Base-by-base conservation (phyloP, 2,329 filamentous ascomycete genomes). In the Ascomycota sp. region DNA sequence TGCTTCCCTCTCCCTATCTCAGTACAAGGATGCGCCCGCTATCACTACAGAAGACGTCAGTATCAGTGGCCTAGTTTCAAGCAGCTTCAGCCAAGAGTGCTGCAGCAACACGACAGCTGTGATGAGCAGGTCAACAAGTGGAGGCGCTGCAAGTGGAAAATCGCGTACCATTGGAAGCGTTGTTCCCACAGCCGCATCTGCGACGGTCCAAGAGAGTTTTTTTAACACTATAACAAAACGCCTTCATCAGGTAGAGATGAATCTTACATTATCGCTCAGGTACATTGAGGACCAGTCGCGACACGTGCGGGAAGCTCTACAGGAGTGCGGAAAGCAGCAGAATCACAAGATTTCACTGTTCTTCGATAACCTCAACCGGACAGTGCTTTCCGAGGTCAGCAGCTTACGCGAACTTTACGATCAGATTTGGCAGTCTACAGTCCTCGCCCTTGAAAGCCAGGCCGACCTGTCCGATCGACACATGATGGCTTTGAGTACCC, bases 201-300 rank as follows among this genome's bases (percentile, higher is more conserved):
- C 86, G 2, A 83, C 84, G 0, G 89, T 91, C 1, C 89, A 98
- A 52, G 89, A 98, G 50, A 89, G 80, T 2, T 95, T 98, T 55
- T 98, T 93, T 66, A 95, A 95, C 52, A 81, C 83, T 4, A 76
- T 95, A 7, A 82, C 84, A 40, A 95, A 95, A 53, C 79, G 89
- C 1, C 65, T 98, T 5, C 80, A 86, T 41, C 74, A 84, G 44
- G 72, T 95, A 7, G 89, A 98, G 53, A 71, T 80, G 11, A 98
- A 95, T 50, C 82, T 84, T 9, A 92, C 86, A 0, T 63, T 95
- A 9, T 92, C 84, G 0, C 61, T 95, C 7, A 80, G 92, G 46
- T 98, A 98, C 48, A 92, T 98, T 38, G 86, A 95, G 56, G 83
- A 92, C 38, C 89, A 95, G 51, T 93, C 86, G 4, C 76, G 74